Evolutionary conservation across 768 basidiomycete species (phyloP).

Genomic region (Collybia sordida): DNA sequence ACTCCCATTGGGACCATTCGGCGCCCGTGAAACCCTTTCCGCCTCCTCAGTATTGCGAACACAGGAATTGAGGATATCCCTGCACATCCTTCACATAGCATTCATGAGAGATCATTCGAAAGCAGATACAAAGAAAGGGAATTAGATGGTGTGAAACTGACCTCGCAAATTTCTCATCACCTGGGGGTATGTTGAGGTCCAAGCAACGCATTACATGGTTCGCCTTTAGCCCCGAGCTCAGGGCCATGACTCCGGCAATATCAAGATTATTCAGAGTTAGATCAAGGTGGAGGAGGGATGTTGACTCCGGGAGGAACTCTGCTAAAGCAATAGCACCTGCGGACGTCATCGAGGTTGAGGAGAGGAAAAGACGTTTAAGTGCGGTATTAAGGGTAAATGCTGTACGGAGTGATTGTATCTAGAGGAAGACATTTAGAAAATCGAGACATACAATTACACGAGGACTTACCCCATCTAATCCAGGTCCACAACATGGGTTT

Average conservation of each 20-base stretch:
- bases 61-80: slow-evolving; percentile 88
- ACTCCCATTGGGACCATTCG: slow-evolving; percentile 27
- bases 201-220: slow-evolving; percentile 90
- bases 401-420: slow-evolving; percentile 87
- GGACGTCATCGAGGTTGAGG: slow-evolving; percentile 76
- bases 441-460: too few species aligned
- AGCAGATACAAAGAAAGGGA: not conserved
- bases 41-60: slow-evolving; percentile 93
- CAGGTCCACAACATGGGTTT: slow-evolving; percentile 91
- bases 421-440: not conserved
- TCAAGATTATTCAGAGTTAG: slow-evolving; percentile 82
- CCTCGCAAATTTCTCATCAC: slow-evolving; percentile 78
- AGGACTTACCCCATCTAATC: slow-evolving; percentile 80
- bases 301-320: slow-evolving; percentile 92
- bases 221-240: slow-evolving; percentile 79
- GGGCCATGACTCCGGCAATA: slow-evolving; percentile 90
- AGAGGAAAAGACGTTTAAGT: slow-evolving; percentile 90
- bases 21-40: slow-evolving; percentile 39
- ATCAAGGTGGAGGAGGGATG: slow-evolving; percentile 87
- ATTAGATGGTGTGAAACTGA: slow-evolving; percentile 20
- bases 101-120: not conserved
- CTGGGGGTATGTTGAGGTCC: slow-evolving; percentile 89
- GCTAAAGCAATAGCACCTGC: slow-evolving; percentile 92
- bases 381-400: slow-evolving; percentile 91
- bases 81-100: slow-evolving; percentile 56